These are phyloP conservation scores for Crepidotus variabilis DNA, from an alignment of 768 basidiomycete genomes.

Conservation along the genomic window DNA sequence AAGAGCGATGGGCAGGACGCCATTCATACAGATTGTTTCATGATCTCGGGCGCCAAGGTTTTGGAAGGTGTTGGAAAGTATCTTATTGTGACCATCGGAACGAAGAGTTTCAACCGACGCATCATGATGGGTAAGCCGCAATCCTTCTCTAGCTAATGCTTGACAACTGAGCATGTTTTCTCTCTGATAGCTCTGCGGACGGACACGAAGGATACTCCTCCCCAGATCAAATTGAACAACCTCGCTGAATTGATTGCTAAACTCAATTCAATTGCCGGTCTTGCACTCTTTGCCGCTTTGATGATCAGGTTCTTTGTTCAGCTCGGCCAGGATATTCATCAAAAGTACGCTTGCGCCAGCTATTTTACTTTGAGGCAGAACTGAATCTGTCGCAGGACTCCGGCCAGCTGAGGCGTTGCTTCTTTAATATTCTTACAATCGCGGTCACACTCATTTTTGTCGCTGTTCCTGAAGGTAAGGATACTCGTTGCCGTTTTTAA, in stretches of 20 bases:
- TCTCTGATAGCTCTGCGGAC: conserved; percentile 67
- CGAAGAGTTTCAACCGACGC: conserved; percentile 90
- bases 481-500: conserved; percentile 2
- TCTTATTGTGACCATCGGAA: conserved; percentile 89
- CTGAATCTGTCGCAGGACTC: conserved; percentile 38
- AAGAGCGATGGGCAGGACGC: conserved; percentile 27
- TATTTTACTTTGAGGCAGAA: background rate
- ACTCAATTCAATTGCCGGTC: conserved; percentile 77
- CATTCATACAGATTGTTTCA: conserved; percentile 83
- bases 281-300: conserved; percentile 74
- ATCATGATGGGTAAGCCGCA: conserved; percentile 90
- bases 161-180: conserved; percentile 3
- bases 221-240: conserved; percentile 88
- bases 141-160: conserved; percentile 1
- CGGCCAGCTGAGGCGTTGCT: conserved; percentile 81
- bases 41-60: conserved; percentile 90
- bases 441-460: conserved; percentile 74
- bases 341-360: conserved; percentile 36
- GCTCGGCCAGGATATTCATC: conserved; percentile 57
- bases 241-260: conserved; percentile 97
- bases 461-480: conserved; percentile 43
- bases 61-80: conserved; percentile 93
- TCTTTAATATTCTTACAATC: conserved; percentile 92
- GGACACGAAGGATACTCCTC: conserved; percentile 85
- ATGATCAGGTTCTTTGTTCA: conserved; percentile 97